Evolutionary conservation across 2,329 filamentous ascomycete species (phyloP), one percentile per base, ranked within the genome.

Genomic region (Talaromyces funiculosus): DNA sequence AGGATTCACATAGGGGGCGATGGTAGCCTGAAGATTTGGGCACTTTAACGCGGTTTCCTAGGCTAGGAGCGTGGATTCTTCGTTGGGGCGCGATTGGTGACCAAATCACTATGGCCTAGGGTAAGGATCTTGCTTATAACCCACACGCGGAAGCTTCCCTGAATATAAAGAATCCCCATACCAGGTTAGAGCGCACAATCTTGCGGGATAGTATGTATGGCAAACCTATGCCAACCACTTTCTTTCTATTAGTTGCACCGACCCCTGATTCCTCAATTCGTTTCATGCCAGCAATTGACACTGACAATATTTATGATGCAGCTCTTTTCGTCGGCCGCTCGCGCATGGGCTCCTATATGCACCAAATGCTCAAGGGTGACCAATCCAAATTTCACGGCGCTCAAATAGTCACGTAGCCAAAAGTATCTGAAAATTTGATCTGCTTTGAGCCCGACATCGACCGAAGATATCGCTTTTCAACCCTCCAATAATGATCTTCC

Each of bases 1-100:
- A 6, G 20, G 26, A 26, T 29, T 4, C 12, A 38, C 9, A n/a
- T 16, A 4, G 35, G 29, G n/a, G 31, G 53, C 35, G 76, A 78
- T 51, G 77, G 73, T 57, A 74, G 67, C 45, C 59, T 79, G 53
- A 77, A 72, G 63, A 68, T 79, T 37, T 79, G 77, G 77, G 69
- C 69, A 40, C 29, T 71, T 37, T 69, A 45, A 59, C 16, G 5
- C 26, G 14, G 2, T n/a, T 26, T 20, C 12, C n/a, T 33, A 14
- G 8, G 26, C 9, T 9, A 31, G 8, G 8, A 49, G n/a, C 31
- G 31, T 20, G n/a, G 7, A 20, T 31, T 3, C 10, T 12, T 29
- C 16, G 26, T 20, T 20, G 24, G 10, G 24, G 22, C 42, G 26
- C 14, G 42, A 45, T 47, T 47, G 22, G 29, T 24, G 26, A 26